These are phyloP conservation scores for Aspergillus incahuasiensis DNA, from an alignment of 495 filamentous ascomycete genomes.

Conservation along the genomic window DNA sequence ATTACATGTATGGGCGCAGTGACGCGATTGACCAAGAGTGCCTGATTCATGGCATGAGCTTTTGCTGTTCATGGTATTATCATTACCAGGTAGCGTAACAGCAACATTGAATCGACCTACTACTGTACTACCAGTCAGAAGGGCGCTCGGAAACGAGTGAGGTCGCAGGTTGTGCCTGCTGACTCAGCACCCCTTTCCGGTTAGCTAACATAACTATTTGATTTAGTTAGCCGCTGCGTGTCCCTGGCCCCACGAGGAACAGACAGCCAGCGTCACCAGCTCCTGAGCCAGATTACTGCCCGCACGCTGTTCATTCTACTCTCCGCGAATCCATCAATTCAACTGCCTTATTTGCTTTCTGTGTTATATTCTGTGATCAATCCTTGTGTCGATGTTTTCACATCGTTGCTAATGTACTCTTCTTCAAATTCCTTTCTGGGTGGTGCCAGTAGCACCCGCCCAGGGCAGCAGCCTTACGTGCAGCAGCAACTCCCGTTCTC, in stretches of 20 bases:
- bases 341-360: constrained; percentile 10
- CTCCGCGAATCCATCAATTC: constrained; percentile 8
- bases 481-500: constrained; percentile 46
- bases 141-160: too few species aligned
- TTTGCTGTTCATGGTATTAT: neutral
- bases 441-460: constrained; percentile 67
- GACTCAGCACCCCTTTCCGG: constrained; percentile 4
- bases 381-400: constrained; percentile 27
- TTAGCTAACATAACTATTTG: too few species aligned
- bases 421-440: constrained; percentile 81
- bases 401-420: constrained; percentile 66
- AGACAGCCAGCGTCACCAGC: constrained; percentile 11
- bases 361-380: constrained; percentile 12
- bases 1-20: constrained; percentile 8
- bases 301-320: constrained; percentile 1
- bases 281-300: constrained; percentile 12
- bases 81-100: neutral
- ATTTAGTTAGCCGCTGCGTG: constrained; percentile 8
- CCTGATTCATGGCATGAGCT: neutral
- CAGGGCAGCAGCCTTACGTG: constrained; percentile 54
- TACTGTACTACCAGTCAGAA: too few species aligned
- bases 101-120: too few species aligned
- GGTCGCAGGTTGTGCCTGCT: constrained; percentile 5
- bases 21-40: constrained; percentile 1
- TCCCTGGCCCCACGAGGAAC: constrained; percentile 15